phyloP scores from a whole-genome alignment of 192 early-diverging fungal species.

The Dissophora globulifera region DNA sequence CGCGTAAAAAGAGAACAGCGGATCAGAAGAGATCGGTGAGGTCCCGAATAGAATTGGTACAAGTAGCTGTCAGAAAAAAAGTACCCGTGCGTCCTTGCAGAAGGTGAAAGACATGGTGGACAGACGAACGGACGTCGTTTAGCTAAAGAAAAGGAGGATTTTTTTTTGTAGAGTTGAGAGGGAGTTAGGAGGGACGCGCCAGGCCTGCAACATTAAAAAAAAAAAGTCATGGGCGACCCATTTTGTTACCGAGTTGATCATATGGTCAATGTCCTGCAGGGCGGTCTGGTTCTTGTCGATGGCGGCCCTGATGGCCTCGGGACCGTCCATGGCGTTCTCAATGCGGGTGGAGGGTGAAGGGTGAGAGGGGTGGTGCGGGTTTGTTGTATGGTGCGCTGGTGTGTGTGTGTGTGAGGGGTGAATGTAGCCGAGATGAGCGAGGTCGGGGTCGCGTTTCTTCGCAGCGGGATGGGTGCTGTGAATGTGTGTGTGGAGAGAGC shows the following conservation, averaged over 20 bases:
- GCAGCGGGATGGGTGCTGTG: too few species aligned
- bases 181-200: too few species aligned
- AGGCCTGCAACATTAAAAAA: too few species aligned
- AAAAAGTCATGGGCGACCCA: too few species aligned
- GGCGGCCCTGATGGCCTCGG: conserved; percentile 23
- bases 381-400: background rate
- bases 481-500: too few species aligned
- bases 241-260: conserved; percentile 54
- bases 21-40: background rate
- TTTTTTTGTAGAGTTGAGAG: too few species aligned
- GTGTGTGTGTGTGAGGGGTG: background rate
- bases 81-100: conserved; percentile 49
- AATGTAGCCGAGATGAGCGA: conserved; percentile 3
- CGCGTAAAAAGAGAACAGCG: too few species aligned
- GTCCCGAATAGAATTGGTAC: background rate
- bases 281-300: conserved; percentile 33
- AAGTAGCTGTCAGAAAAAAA: background rate
- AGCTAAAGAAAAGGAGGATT: too few species aligned
- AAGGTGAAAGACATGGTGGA: conserved; percentile 39
- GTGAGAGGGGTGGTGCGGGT: too few species aligned
- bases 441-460: too few species aligned
- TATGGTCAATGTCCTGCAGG: conserved; percentile 41
- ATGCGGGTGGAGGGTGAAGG: too few species aligned
- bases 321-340: background rate
- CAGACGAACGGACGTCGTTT: conserved; percentile 45